A percentile compares a stretch with the other conserved stretches of the same genome.
Evolutionary conservation across 495 filamentous ascomycete genomes (phyloP).

Genomic region (Letharia lupina): DNA sequence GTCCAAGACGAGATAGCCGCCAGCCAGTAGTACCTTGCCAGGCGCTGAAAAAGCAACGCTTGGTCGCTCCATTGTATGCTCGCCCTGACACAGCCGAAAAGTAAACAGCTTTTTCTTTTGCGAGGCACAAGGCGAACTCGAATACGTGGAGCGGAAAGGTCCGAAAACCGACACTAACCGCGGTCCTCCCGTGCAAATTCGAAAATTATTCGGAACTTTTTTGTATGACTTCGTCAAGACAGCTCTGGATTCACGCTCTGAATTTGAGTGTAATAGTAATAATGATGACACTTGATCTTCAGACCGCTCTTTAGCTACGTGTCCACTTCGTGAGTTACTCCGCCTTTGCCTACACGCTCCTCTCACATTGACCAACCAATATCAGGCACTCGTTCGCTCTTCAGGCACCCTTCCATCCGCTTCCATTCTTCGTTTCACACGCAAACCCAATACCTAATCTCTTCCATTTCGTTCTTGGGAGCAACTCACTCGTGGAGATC

Average conservation of each 20-base stretch:
- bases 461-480: background rate
- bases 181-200: background rate
- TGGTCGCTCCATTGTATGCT: slow-evolving; percentile 12
- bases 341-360: background rate
- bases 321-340: background rate
- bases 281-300: slow-evolving; percentile 10
- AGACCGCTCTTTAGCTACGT: slow-evolving; percentile 9
- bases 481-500: background rate
- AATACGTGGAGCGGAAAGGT: background rate
- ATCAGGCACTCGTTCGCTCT: slow-evolving; percentile 14
- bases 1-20: slow-evolving; percentile 92
- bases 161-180: background rate
- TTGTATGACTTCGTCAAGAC: too few relatives aligned
- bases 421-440: slow-evolving; percentile 3
- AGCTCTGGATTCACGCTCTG: background rate
- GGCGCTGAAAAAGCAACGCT: slow-evolving; percentile 75
- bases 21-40: slow-evolving; percentile 90
- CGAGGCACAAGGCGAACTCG: background rate
- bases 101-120: background rate
- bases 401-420: slow-evolving; percentile 18
- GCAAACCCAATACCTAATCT: background rate
- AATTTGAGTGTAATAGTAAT: background rate
- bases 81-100: background rate
- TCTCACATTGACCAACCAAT: slow-evolving; percentile 20
- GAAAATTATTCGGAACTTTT: slow-evolving; percentile 1